phyloP scores from a whole-genome alignment of 73 alveolate genomes.

The Effrenium voratum region DNA sequence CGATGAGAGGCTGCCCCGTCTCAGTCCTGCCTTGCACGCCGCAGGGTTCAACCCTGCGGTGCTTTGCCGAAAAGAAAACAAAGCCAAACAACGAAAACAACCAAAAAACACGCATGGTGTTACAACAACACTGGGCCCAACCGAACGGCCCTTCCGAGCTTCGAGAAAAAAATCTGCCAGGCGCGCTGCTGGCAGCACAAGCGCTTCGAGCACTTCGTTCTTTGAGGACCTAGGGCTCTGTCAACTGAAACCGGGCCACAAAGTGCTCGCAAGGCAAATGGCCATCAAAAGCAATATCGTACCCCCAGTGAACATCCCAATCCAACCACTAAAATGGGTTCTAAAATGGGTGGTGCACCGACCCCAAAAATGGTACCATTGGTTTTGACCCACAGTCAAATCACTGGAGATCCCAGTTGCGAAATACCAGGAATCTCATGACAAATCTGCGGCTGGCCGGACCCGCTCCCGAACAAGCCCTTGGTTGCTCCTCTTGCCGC shows the following conservation, averaged over 20 bases:
- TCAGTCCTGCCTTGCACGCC: background rate
- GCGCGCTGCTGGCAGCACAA: background rate
- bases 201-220: slow-evolving; percentile 24
- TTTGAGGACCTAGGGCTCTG: slow-evolving; percentile 54
- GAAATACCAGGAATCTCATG: too few species aligned
- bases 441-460: too few species aligned
- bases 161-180: background rate
- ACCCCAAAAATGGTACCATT: background rate
- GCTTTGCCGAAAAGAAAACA: background rate
- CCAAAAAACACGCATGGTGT: background rate
- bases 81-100: too few species aligned
- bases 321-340: background rate
- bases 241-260: background rate
- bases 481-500: too few species aligned
- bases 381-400: background rate
- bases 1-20: background rate
- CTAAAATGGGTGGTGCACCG: background rate
- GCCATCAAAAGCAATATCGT: background rate
- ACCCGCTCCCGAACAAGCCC: too few species aligned
- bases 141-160: background rate
- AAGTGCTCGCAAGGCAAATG: background rate
- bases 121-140: background rate
- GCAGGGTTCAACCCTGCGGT: background rate
- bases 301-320: background rate
- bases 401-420: background rate